phyloP scores from a whole-genome alignment of 768 basidiomycete genomes.

The Termitomyces titanicus region DNA sequence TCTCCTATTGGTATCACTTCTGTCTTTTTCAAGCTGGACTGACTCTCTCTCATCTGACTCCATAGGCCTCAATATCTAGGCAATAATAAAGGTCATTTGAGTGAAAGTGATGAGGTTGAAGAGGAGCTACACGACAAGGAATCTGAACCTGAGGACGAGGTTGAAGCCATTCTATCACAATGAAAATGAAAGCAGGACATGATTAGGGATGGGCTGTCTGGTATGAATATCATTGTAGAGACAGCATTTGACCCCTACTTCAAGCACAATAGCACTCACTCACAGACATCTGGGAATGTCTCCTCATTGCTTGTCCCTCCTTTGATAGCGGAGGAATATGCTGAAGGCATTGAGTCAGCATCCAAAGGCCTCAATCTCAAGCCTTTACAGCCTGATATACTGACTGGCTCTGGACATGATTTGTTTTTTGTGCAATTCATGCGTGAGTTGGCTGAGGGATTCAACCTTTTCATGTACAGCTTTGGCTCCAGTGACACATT shows the following conservation, averaged over 20 bases:
- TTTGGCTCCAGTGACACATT: too few species aligned
- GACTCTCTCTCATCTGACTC: background rate
- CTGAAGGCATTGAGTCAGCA: constrained; percentile 32
- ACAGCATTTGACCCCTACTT: constrained; percentile 90
- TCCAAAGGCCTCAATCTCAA: too few species aligned
- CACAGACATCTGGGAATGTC: constrained; percentile 74
- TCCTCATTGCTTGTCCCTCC: constrained; percentile 76
- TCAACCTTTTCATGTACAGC: too few species aligned
- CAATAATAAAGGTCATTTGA: constrained; percentile 7
- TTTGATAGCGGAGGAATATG: constrained; percentile 62
- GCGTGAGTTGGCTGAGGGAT: too few species aligned
- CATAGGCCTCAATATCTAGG: constrained; percentile 1
- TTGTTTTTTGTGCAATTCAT: too few species aligned
- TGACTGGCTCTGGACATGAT: too few species aligned
- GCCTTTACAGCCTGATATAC: too few species aligned
- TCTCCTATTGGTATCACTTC: too few species aligned
- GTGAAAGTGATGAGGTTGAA: constrained; percentile 13
- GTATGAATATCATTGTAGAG: too few species aligned
- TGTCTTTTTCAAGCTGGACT: background rate
- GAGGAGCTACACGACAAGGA: constrained; percentile 14
- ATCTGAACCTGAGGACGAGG: constrained; percentile 10
- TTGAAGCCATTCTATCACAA: too few species aligned
- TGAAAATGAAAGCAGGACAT: too few species aligned
- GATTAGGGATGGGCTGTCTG: too few species aligned
- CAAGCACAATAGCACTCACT: constrained; percentile 51